A percentile compares a stretch with the other conserved stretches of the same genome.
phyloP scores from a whole-genome alignment of 129 eudicot genomes.

The Artemisia annua region DNA sequence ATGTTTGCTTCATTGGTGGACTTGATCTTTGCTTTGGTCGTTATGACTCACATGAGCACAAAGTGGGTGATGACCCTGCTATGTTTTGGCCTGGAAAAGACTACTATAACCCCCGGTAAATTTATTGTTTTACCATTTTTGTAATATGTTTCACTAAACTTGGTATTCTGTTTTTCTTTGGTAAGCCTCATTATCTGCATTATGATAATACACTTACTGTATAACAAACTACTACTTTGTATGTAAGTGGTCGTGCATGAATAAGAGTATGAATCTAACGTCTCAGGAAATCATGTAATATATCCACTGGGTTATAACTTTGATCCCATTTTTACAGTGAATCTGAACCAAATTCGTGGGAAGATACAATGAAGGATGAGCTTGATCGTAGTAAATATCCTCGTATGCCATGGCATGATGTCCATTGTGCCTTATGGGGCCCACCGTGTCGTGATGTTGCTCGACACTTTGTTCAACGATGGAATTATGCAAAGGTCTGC shows the following conservation, averaged over 20 bases:
- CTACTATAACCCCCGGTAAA: slow-evolving; percentile 92
- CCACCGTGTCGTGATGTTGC: slow-evolving; percentile 99
- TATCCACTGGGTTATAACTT: not conserved
- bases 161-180: slow-evolving; percentile 1
- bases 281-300: not conserved
- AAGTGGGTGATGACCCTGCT: slow-evolving; percentile 88
- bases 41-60: slow-evolving; percentile 79
- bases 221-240: no score
- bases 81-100: slow-evolving; percentile 94
- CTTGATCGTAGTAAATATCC: slow-evolving; percentile 80
- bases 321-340: slow-evolving; percentile 49
- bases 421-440: slow-evolving; percentile 98
- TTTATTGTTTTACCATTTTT: slow-evolving; percentile 9
- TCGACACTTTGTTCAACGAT: slow-evolving; percentile 94
- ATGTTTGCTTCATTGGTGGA: slow-evolving; percentile 94
- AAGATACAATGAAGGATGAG: slow-evolving; percentile 94
- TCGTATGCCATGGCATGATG: slow-evolving; percentile 99
- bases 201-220: no score
- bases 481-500: slow-evolving; percentile 95
- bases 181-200: not conserved
- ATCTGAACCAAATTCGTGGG: slow-evolving; percentile 99
- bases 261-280: slow-evolving; percentile 11
- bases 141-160: not conserved
- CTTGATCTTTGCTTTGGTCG: slow-evolving; percentile 99
- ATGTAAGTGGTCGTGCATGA: not conserved